Conservation (phyloP, 1,284 basidiomycete species). For the Tilletia walkeri region DNA sequence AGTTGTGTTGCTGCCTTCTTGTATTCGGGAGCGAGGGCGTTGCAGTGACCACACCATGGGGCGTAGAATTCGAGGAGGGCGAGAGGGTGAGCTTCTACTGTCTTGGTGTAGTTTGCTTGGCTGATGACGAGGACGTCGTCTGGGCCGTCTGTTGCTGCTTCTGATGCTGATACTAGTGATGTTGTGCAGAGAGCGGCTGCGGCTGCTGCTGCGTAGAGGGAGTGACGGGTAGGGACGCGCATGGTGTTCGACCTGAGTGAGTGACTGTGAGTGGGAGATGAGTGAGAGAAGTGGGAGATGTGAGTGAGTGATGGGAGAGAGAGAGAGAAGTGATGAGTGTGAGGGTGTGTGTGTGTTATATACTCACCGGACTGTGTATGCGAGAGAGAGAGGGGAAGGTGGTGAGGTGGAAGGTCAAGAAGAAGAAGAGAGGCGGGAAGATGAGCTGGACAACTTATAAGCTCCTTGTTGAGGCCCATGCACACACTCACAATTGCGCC, state of each 20-base stretch:
- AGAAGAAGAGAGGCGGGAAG: not conserved
- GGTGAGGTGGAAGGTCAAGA: not conserved
- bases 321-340: not conserved
- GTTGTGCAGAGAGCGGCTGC: conserved; percentile 10
- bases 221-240: conserved; percentile 6
- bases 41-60: conserved; percentile 83
- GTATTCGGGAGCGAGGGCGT: conserved; percentile 72
- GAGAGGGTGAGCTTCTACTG: conserved; percentile 84
- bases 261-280: not conserved
- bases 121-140: conserved; percentile 84
- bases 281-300: not conserved
- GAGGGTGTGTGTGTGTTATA: not conserved
- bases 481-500: no score
- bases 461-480: no score
- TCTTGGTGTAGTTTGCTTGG: conserved; percentile 68
- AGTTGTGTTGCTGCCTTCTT: conserved; percentile 91
- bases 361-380: not conserved
- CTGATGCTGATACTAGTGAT: not conserved
- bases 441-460: not conserved
- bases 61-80: conserved; percentile 94
- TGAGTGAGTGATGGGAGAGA: not conserved
- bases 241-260: not conserved
- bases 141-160: conserved; percentile 65
- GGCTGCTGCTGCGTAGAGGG: not conserved
- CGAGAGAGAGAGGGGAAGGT: not conserved